Evolutionary conservation across 495 filamentous ascomycete genomes (phyloP).

Genomic region (Elaphomyces granulatus): DNA sequence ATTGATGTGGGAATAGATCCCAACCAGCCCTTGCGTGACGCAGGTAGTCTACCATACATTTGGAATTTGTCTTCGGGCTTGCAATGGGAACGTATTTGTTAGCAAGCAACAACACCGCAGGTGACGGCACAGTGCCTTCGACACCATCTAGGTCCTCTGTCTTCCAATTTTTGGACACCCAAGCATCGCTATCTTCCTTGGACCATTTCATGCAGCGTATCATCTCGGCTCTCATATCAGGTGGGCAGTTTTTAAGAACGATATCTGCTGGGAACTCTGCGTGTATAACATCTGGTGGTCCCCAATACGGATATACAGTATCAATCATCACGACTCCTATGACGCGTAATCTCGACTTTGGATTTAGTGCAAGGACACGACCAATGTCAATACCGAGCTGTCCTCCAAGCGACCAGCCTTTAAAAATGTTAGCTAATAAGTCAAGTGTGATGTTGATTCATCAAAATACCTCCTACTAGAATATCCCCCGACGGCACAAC

Average conservation of each 20-base stretch:
- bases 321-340: slow-evolving; percentile 1
- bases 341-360: not conserved
- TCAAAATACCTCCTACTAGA: not conserved
- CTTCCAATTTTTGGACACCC: not conserved
- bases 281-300: not conserved
- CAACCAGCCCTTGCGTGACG: not conserved
- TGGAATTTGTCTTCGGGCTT: too few relatives aligned
- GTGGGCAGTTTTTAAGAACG: not conserved
- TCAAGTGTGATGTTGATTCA: too few relatives aligned
- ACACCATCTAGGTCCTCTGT: not conserved
- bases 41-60: too few relatives aligned
- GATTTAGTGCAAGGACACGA: not conserved
- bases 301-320: not conserved
- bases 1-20: not conserved
- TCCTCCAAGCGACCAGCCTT: slow-evolving; percentile 1
- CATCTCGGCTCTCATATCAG: not conserved
- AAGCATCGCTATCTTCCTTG: not conserved
- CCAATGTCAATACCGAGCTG: not conserved
- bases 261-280: not conserved
- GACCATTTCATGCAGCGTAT: not conserved
- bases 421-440: not conserved
- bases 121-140: not conserved
- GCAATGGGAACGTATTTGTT: not conserved
- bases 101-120: not conserved
- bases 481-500: not conserved